phyloP scores from a whole-genome alignment of 441 rosid genomes.

The Erysimum pusillum region DNA sequence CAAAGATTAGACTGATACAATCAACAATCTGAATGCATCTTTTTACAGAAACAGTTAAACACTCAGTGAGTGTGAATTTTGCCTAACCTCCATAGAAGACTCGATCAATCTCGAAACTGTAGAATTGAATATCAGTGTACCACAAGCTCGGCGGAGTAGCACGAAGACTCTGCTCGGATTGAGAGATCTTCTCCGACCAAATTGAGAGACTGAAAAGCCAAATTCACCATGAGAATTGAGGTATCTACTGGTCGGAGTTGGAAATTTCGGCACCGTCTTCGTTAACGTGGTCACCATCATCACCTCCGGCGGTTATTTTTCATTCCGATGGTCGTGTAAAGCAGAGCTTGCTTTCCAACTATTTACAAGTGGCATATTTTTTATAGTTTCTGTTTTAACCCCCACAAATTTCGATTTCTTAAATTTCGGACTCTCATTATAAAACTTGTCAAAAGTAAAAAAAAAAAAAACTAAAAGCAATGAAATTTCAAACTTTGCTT shows the following conservation, averaged over 20 bases:
- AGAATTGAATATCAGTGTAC: constrained; percentile 73
- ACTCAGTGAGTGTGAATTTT: neutral
- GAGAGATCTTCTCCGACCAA: constrained; percentile 22
- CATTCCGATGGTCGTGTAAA: neutral
- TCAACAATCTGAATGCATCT: neutral
- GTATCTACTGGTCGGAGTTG: neutral
- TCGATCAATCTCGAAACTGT: constrained; percentile 63
- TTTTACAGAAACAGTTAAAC: constrained; percentile 31
- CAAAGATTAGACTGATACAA: neutral
- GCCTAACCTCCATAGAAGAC: constrained; percentile 78
- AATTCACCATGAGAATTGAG: neutral
- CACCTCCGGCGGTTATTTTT: neutral
- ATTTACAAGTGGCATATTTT: neutral
- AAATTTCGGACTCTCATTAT: too few relatives aligned
- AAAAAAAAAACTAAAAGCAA: too few relatives aligned
- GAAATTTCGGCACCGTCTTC: constrained; percentile 8
- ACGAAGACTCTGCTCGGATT: constrained; percentile 27
- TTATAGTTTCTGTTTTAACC: neutral
- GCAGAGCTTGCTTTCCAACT: neutral
- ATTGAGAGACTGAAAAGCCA: neutral
- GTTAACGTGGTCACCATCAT: constrained; percentile 1
- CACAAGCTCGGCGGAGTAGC: constrained; percentile 83
- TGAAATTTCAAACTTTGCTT: too few relatives aligned
- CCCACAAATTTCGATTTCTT: neutral
- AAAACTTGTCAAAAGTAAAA: too few relatives aligned